Evolutionary conservation across 805 yeast genomes (phyloP), one percentile per base, ranked within the genome.

Genomic region (Nakazawaea sp.): DNA sequence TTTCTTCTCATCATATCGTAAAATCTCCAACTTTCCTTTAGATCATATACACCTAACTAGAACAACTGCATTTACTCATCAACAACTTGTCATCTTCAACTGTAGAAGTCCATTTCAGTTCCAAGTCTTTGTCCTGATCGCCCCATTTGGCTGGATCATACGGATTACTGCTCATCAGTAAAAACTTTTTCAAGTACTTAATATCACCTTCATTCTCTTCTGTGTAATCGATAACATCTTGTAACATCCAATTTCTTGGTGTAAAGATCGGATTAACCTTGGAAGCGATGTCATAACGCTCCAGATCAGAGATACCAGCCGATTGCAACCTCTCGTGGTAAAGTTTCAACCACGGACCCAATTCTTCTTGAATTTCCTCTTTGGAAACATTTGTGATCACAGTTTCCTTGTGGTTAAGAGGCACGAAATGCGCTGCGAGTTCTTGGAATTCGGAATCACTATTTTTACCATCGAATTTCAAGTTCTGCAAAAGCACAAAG

Each of bases 211-310:
- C 58, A 20, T 68, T 62, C 2, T 76, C 83, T 26, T 69, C 64
- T 0, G 78, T 68, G 31, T 62, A 59, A 20, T 72, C 68, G 32
- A 85, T 79, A 1, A 87, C 96, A 43, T 88, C 89, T 37, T 87
- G 86, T 37, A 92, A 64, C 36, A 89, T 79, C 88, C 95, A 86
- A 45, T 78, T 83, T 42, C 90, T 69, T 16, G 96, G 92, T 5
- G 83, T 70, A 51, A 90, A 90, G 25, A 74, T 52, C 3, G 97
- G 98, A 50, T 90, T 92, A 33, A 59, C 62, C 3, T 46, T 36
- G 5, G 59, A 51, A 33, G 87, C 75, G 3, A 64, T 46, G 7
- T 41, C 44, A 4, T 42, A 46, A 35, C 89, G 64, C 10, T 51
- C 53, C 4, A 29, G 41, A 38, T 70, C 72, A 19, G 59, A 51